Percentiles rank a stretch among this genome's conserved stretches.
These are phyloP conservation scores for Leccinum truebloodii DNA, from an alignment of 768 basidiomycete species.

Conservation along the genomic window DNA sequence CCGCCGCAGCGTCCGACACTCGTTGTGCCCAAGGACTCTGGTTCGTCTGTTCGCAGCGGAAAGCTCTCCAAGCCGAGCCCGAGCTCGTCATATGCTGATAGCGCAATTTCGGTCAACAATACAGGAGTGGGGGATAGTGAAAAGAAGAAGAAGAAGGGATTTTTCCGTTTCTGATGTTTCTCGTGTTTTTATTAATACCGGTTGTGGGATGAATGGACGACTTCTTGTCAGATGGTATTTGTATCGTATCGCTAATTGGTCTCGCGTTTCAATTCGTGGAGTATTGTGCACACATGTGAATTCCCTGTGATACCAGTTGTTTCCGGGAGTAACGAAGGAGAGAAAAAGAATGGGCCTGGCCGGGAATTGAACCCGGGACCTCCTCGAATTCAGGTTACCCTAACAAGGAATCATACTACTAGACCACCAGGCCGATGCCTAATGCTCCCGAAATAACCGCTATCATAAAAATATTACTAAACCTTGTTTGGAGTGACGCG, in stretches of 20 bases:
- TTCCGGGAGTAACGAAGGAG: too few species aligned
- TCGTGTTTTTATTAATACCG: background rate
- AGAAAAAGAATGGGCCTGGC: constrained; percentile 42
- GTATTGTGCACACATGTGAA: too few species aligned
- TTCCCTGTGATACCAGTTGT: too few species aligned
- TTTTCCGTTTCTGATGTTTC: constrained; percentile 60
- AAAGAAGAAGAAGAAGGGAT: constrained; percentile 75
- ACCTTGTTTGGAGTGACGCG: constrained; percentile 24
- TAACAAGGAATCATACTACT: constrained; percentile 58
- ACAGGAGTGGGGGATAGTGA: constrained; percentile 47
- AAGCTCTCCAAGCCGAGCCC: constrained; percentile 39
- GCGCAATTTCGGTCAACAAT: constrained; percentile 46
- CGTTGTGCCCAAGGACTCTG: constrained; percentile 28
- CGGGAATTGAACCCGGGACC: constrained; percentile 64
- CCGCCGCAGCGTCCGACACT: constrained; percentile 32
- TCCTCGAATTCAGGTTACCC: constrained; percentile 48
- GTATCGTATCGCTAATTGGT: constrained; percentile 18
- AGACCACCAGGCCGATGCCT: constrained; percentile 46
- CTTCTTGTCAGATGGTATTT: background rate
- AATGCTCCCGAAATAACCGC: accelerated
- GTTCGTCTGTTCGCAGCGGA: constrained; percentile 17
- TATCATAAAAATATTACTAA: background rate
- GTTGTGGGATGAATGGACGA: background rate
- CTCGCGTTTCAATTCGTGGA: background rate
- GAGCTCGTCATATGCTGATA: constrained; percentile 52